Evolutionary conservation across 345 rosid species (phyloP).

Genomic region (Arabis hirsuta): DNA sequence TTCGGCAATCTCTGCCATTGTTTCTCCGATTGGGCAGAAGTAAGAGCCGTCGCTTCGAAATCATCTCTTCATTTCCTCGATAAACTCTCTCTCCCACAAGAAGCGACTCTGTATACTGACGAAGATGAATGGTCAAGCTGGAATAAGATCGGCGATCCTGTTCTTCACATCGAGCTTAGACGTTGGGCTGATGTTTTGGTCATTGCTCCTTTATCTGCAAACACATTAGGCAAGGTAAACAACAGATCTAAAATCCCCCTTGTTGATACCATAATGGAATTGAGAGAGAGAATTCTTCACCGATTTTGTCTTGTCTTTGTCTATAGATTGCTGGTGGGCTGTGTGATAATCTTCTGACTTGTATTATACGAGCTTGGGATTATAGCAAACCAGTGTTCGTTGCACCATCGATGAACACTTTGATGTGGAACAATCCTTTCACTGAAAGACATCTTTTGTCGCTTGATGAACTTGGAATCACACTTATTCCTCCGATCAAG

Average conservation of each 20-base stretch:
- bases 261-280: too few relatives aligned
- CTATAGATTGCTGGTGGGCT: slow-evolving; percentile 90
- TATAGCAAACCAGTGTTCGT: slow-evolving; percentile 78
- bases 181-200: slow-evolving; percentile 96
- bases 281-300: not conserved
- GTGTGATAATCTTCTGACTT: slow-evolving; percentile 87
- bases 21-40: slow-evolving; percentile 91
- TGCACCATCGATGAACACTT: slow-evolving; percentile 89
- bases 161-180: slow-evolving; percentile 90
- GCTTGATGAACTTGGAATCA: slow-evolving; percentile 84
- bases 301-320: not conserved
- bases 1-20: slow-evolving; percentile 84
- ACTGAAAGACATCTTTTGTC: slow-evolving; percentile 82
- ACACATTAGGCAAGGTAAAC: slow-evolving; percentile 89
- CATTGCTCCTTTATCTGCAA: slow-evolving; percentile 91
- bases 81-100: slow-evolving; percentile 66
- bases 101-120: slow-evolving; percentile 74
- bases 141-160: slow-evolving; percentile 82
- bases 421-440: slow-evolving; percentile 95
- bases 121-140: slow-evolving; percentile 93
- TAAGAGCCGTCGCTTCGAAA: slow-evolving; percentile 75
- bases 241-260: not conserved
- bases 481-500: slow-evolving; percentile 79
- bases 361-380: slow-evolving; percentile 94
- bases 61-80: slow-evolving; percentile 87